Conservation (phyloP, 2,329 filamentous ascomycete genomes). For the Neonectria coccinea region DNA sequence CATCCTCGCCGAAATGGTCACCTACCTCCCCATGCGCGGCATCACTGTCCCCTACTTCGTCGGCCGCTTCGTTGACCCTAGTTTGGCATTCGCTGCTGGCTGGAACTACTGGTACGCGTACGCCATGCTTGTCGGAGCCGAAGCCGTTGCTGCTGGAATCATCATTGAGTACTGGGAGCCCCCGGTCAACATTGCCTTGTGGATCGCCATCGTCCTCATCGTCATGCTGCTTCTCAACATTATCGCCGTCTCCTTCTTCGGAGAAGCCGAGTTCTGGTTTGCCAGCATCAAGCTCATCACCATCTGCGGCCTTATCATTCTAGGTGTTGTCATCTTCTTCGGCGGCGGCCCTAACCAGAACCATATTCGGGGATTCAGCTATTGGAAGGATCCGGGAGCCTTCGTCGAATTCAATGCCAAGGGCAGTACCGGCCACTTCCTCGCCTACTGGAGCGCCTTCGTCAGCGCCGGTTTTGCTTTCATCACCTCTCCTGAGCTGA, state of each 20-base stretch:
- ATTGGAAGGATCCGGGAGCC: conserved; percentile 56
- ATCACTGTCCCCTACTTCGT: conserved; percentile 69
- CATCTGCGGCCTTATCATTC: conserved; percentile 68
- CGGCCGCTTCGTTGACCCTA: conserved; percentile 66
- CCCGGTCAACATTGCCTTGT: conserved; percentile 64
- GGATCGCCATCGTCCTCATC: conserved; percentile 68
- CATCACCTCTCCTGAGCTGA: conserved; percentile 72
- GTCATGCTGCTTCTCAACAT: conserved; percentile 68
- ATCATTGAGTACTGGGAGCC: conserved; percentile 71
- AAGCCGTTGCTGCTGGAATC: conserved; percentile 68
- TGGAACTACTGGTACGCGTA: conserved; percentile 75
- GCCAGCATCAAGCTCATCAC: conserved; percentile 70
- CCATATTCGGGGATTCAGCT: conserved; percentile 55
- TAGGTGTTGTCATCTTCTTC: conserved; percentile 59
- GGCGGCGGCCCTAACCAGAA: conserved; percentile 65
- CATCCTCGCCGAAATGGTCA: conserved; percentile 65
- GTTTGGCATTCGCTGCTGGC: conserved; percentile 66
- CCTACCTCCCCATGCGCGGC: conserved; percentile 66
- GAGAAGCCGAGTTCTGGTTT: conserved; percentile 72
- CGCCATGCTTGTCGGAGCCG: conserved; percentile 67
- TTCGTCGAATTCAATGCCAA: conserved; percentile 62
- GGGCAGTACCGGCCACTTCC: conserved; percentile 64
- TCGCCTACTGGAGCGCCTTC: conserved; percentile 69
- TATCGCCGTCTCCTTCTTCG: conserved; percentile 67
- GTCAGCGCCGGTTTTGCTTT: conserved; percentile 71